Base-by-base conservation (phyloP, 73 alveolate species). In the Breviolum minutum region DNA sequence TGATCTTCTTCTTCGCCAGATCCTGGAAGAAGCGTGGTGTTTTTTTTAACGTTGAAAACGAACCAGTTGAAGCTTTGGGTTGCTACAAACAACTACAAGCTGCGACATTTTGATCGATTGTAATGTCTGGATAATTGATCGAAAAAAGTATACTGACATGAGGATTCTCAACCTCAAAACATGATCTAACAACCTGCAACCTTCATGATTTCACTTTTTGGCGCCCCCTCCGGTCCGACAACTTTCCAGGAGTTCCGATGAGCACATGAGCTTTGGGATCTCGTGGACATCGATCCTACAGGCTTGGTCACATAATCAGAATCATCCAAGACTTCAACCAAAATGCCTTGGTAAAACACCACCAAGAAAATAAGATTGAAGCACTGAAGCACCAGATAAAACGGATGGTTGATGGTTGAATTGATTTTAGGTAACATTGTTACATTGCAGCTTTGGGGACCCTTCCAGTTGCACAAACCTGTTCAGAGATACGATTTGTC, bases 161-260 rank as follows among this genome's bases (percentile, higher is more conserved):
- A 20, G 81, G 81, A n/a, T 22, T 71, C 40, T n/a, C 48, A 22
- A 20, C 30, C 40, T 22, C 81, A 2, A 71, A 17, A 20, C 2
- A 66, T 66, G 6, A 4, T 30, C 30, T 6, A 71, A 71, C 13
- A 71, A 71, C 7, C 81, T 8, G 22, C 26, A 40, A 40, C 54
- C 54, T 40, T 40, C 54, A 40, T 40, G 54, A 40, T 40, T 40
- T 40, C 54, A 40, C 54, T 40, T 40, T 40, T 40, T 40, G 54
- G 54, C 81, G 22, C 66, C 12, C 66, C 69, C 30, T 26, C 94
- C 79, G 79, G 79, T 85, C 94, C 94, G 94, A 85, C 79, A 85
- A n/a, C 94, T 85, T 85, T 20, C 94, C 94, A 11, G 94, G 94
- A n/a, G 94, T 85, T 61, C 94, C 94, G 19, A 85, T 62, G 63